A percentile compares a stretch with the other conserved stretches of the same genome.
Conservation (phyloP, 139 green algal genomes). For the Ostreobium quekettii region DNA sequence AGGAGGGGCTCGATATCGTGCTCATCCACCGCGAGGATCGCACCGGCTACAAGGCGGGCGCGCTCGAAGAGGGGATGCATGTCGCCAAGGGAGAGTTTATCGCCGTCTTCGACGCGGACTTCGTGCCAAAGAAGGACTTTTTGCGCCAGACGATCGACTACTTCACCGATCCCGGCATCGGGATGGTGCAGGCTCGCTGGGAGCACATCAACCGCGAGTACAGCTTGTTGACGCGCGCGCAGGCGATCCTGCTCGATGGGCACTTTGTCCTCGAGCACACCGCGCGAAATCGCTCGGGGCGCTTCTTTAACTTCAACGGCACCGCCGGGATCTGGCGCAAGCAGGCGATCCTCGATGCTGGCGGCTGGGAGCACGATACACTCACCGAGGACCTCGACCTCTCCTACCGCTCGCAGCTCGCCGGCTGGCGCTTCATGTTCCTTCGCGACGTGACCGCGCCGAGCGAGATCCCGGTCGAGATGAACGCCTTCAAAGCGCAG, state of each 20-base stretch:
- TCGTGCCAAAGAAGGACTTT: constrained; percentile 69
- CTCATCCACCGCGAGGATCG: constrained; percentile 53
- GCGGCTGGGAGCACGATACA: constrained; percentile 68
- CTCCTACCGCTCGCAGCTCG: constrained; percentile 38
- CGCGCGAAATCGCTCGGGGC: not conserved
- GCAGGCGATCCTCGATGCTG: constrained; percentile 12
- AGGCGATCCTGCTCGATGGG: not conserved
- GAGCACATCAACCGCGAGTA: constrained; percentile 64
- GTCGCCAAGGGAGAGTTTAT: constrained; percentile 39
- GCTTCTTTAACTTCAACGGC: constrained; percentile 36
- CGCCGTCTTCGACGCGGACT: constrained; percentile 81
- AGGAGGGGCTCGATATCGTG: too few relatives aligned
- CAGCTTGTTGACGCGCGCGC: constrained; percentile 63
- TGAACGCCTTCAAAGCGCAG: too few relatives aligned
- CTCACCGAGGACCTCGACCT: constrained; percentile 41
- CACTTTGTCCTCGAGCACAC: not conserved
- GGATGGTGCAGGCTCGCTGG: constrained; percentile 69
- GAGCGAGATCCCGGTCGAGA: too few relatives aligned
- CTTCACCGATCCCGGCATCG: too few relatives aligned
- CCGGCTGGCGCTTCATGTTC: too few relatives aligned
- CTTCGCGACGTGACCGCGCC: too few relatives aligned
- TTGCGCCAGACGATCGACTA: constrained; percentile 34
- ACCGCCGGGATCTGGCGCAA: constrained; percentile 43
- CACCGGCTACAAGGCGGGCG: constrained; percentile 78
- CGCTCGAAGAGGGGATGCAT: constrained; percentile 50